Conservation (phyloP, 768 basidiomycete species). For the Leucocoprinus birnbaumii region DNA sequence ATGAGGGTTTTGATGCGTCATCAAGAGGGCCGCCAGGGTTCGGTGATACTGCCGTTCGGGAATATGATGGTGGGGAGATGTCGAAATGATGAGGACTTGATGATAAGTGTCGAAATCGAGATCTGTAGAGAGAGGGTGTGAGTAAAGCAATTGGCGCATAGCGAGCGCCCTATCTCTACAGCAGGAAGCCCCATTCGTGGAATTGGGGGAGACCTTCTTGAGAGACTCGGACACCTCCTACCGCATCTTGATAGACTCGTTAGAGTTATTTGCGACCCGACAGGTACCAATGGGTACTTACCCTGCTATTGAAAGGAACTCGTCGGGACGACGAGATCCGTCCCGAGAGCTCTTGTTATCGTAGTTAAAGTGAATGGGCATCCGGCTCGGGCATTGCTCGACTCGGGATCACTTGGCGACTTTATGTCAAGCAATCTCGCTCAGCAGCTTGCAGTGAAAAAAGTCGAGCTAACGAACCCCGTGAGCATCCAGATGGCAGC, state of each 20-base stretch:
- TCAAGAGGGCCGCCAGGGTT: too few relatives aligned
- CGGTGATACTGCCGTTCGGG: too few relatives aligned
- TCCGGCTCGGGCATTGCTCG: conserved; percentile 29
- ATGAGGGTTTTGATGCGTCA: too few relatives aligned
- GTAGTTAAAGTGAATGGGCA: conserved; percentile 28
- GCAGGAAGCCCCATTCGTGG: too few relatives aligned
- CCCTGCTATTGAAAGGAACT: conserved; percentile 21
- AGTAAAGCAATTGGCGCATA: too few relatives aligned
- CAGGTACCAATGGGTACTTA: conserved; percentile 18
- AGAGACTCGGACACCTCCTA: too few relatives aligned
- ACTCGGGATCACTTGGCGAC: conserved; percentile 37
- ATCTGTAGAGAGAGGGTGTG: too few relatives aligned
- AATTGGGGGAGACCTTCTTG: too few relatives aligned
- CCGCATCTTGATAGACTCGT: neutral
- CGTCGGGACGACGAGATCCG: conserved; percentile 15
- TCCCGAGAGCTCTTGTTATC: conserved; percentile 32
- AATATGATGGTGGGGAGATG: too few relatives aligned
- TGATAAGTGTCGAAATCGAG: too few relatives aligned
- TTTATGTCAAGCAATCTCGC: conserved; percentile 35
- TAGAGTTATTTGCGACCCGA: neutral
- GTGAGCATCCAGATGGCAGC: conserved; percentile 36
- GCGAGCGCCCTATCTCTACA: too few relatives aligned
- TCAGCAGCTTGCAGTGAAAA: conserved; percentile 31
- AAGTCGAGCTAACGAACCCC: conserved; percentile 24
- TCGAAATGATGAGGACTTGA: too few relatives aligned